Percentiles rank a stretch among this genome's conserved stretches.
Conservation (phyloP, 192 early-diverging fungal species). For the Lobosporangium transversale region DNA sequence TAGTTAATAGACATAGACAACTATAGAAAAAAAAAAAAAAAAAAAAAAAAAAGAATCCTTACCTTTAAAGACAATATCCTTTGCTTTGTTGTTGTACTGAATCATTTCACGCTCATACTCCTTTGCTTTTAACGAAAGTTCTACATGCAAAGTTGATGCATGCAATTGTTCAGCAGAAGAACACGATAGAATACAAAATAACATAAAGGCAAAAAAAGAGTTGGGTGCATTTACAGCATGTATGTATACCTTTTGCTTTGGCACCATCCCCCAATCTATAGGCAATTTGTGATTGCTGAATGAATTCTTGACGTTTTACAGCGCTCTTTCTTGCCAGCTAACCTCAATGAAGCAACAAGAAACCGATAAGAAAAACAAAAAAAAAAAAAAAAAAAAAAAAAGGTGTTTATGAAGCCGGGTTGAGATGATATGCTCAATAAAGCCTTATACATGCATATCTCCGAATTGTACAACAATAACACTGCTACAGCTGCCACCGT, state of each 20-base stretch:
- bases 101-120: constrained; percentile 66
- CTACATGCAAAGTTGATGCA: constrained; percentile 11
- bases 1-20: constrained; percentile 1
- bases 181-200: background rate
- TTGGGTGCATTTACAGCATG: background rate
- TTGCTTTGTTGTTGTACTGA: constrained; percentile 63
- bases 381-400: background rate
- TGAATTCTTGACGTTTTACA: constrained; percentile 57
- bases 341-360: background rate
- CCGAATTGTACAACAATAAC: background rate
- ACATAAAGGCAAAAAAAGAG: background rate
- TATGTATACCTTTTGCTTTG: constrained; percentile 40
- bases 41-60: too few species aligned
- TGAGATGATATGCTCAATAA: too few species aligned
- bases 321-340: constrained; percentile 59
- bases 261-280: constrained; percentile 59
- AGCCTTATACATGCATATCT: background rate
- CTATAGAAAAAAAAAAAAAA: too few species aligned
- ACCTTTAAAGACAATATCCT: constrained; percentile 59
- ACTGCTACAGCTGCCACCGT: background rate
- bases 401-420: background rate
- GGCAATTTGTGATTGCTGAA: constrained; percentile 57
- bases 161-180: background rate
- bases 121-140: constrained; percentile 64
- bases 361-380: background rate